Evolutionary conservation across 1,284 basidiomycete genomes (phyloP), one percentile per base, ranked within the genome.

Genomic region (Apiotrichum gracile): DNA sequence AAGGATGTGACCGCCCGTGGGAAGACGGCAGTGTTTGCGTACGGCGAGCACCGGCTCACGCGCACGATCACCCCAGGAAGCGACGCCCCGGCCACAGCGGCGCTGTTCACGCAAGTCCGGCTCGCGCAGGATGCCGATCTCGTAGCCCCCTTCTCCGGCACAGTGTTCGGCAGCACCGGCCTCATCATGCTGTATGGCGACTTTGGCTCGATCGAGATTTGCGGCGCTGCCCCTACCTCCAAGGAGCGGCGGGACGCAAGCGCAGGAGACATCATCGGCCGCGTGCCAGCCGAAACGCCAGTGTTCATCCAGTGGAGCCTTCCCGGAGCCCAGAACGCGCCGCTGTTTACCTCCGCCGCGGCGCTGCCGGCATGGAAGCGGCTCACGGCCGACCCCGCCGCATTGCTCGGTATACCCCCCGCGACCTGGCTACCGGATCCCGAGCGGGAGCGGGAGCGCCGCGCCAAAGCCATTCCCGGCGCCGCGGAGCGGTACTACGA

Each of bases 401-500:
- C 40, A 0, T 40, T 55, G 6, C 46, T 55, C 19, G 34, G 22
- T 13, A n/a, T 48, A 5, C n/a, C 34, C 2, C 26, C 38, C 2
- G 48, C 44, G 12, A 8, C 12, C 38, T 43, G 45, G 39, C 27
- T 55, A 5, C 22, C 41, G 2, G 45, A 51, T 45, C 27, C 37
- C 1, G 27, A 6, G 22, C 12, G 6, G 7, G 34, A 37, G 27
- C 54, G 46, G 0, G 41, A 7, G 24, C 41, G 37, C 2, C 49
- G 54, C 19, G 10, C 19, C 8, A 29, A 17, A 2, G 54, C 46
- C 2, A 40, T 51, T 8, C 33, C 49, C 13, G 35, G 45, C 41
- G 54, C 54, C 16, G 54, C 54, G 6, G 54, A 55, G 27, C 33
- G 44, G 13, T 55, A 44, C 46, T 55, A 51, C 31, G 49, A 51